These are phyloP conservation scores for Metschnikowia kunwiensis DNA, from an alignment of 805 yeast genomes.

Conservation along the genomic window DNA sequence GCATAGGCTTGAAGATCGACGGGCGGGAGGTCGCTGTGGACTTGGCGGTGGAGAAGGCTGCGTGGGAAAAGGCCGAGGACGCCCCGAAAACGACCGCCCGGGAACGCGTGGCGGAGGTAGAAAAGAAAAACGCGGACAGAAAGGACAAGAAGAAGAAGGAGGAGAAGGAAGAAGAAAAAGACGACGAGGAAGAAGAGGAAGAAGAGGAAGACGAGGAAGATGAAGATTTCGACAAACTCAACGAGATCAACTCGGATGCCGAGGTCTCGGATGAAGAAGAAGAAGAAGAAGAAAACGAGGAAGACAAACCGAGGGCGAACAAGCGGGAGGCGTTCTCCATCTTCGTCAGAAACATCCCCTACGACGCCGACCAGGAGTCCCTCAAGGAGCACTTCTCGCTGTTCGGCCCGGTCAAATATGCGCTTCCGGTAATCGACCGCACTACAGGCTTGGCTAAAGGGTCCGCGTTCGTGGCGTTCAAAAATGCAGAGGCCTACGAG, in stretches of 20 bases:
- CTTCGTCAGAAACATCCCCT: slow-evolving; percentile 91
- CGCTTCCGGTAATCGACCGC: slow-evolving; percentile 87
- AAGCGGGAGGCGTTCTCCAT: slow-evolving; percentile 69
- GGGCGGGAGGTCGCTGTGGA: slow-evolving; percentile 93
- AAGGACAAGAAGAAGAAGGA: slow-evolving; percentile 36
- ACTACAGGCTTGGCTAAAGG: slow-evolving; percentile 87
- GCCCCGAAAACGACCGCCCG: slow-evolving; percentile 7
- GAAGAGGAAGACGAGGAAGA: slow-evolving; percentile 30
- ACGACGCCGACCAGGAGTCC: slow-evolving; percentile 83
- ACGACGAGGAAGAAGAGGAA: slow-evolving; percentile 29
- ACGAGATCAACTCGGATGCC: slow-evolving; percentile 10
- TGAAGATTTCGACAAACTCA: slow-evolving; percentile 24
- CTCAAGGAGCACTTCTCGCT: slow-evolving; percentile 72
- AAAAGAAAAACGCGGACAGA: no score
- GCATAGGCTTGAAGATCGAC: slow-evolving; percentile 72
- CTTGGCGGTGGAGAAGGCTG: slow-evolving; percentile 83
- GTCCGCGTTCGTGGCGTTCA: slow-evolving; percentile 91
- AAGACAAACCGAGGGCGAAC: slow-evolving; percentile 43
- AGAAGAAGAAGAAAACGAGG: slow-evolving; percentile 20
- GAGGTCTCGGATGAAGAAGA: slow-evolving; percentile 25
- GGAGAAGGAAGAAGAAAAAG: slow-evolving; percentile 30
- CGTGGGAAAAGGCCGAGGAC: slow-evolving; percentile 63
- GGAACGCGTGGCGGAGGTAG: slow-evolving; percentile 35
- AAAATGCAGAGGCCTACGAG: slow-evolving; percentile 54
- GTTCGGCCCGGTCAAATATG: slow-evolving; percentile 88